Conservation (phyloP, 345 rosid genomes). For the Ricinus communis region DNA sequence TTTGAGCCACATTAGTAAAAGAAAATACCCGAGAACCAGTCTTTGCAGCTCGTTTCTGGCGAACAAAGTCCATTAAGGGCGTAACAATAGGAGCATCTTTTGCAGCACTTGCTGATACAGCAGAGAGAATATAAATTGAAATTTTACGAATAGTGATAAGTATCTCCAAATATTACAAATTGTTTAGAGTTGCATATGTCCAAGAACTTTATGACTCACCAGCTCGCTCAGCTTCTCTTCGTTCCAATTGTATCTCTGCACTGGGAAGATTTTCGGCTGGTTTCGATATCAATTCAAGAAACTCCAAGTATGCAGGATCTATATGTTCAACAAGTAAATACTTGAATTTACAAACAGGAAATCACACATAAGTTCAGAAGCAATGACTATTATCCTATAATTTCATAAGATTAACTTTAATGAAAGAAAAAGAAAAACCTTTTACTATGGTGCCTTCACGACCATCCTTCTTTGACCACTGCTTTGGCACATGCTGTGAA, state of each 20-base stretch:
- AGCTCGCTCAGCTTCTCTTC: conserved; percentile 66
- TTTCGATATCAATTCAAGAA: conserved; percentile 64
- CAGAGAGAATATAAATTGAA: background rate
- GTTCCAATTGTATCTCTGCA: conserved; percentile 72
- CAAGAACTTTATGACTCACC: conserved; percentile 37
- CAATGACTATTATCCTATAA: conserved; percentile 3
- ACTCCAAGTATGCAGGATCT: conserved; percentile 82
- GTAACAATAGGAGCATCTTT: conserved; percentile 58
- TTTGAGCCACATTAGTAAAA: conserved; percentile 3
- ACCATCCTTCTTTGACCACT: conserved; percentile 55
- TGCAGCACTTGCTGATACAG: conserved; percentile 36
- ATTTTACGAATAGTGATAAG: background rate
- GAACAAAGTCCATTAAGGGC: conserved; percentile 80
- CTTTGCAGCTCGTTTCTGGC: conserved; percentile 66
- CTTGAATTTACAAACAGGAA: conserved; percentile 21
- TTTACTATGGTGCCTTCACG: conserved; percentile 64
- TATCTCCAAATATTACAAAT: too few relatives aligned
- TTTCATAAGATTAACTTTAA: background rate
- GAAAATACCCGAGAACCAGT: conserved; percentile 53
- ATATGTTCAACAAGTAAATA: conserved; percentile 31
- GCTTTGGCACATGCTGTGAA: conserved; percentile 63
- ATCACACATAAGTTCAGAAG: conserved; percentile 6
- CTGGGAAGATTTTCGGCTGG: conserved; percentile 80
- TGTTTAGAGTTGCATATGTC: background rate
- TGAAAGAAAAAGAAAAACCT: conserved; percentile 39